Evolutionary conservation across 2,329 filamentous ascomycete species (phyloP).

Genomic region (Coniochaeta ligniaria): DNA sequence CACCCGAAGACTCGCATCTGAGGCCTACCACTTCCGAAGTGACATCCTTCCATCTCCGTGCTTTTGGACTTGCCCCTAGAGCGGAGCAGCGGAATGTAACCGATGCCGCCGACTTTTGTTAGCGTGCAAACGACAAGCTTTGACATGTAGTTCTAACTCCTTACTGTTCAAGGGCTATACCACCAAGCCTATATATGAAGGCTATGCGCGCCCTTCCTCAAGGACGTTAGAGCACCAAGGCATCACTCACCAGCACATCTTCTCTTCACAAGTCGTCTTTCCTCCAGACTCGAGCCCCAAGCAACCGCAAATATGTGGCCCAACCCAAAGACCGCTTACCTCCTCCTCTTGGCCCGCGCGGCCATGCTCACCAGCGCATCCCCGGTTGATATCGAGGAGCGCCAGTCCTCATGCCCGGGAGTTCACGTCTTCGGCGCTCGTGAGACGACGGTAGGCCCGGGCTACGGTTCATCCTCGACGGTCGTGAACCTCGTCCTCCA

Average conservation of each 20-base stretch:
- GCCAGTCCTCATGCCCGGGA: slow-evolving; percentile 37
- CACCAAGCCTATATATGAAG: background rate
- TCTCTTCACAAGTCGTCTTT: background rate
- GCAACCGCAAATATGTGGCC: background rate
- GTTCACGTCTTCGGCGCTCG: slow-evolving; percentile 40
- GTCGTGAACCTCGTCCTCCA: slow-evolving; percentile 42
- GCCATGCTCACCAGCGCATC: slow-evolving; percentile 40
- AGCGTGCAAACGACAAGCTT: background rate
- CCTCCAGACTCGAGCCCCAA: background rate
- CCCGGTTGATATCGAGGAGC: slow-evolving; percentile 50
- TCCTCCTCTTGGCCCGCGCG: slow-evolving; percentile 17
- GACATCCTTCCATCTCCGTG: background rate
- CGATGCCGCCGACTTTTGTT: background rate
- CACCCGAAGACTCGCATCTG: background rate
- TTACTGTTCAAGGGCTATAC: background rate
- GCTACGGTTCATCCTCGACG: slow-evolving; percentile 42
- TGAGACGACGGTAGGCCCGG: slow-evolving; percentile 40
- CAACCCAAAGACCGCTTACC: slow-evolving; percentile 7
- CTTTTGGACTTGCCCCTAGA: background rate
- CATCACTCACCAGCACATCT: background rate
- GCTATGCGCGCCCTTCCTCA: background rate
- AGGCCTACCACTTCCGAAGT: background rate
- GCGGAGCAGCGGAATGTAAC: slow-evolving; percentile 1
- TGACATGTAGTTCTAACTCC: background rate
- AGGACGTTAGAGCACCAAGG: background rate